Conservation (phyloP, 768 basidiomycete species). For the Porphyrellus cyaneotinctus region DNA sequence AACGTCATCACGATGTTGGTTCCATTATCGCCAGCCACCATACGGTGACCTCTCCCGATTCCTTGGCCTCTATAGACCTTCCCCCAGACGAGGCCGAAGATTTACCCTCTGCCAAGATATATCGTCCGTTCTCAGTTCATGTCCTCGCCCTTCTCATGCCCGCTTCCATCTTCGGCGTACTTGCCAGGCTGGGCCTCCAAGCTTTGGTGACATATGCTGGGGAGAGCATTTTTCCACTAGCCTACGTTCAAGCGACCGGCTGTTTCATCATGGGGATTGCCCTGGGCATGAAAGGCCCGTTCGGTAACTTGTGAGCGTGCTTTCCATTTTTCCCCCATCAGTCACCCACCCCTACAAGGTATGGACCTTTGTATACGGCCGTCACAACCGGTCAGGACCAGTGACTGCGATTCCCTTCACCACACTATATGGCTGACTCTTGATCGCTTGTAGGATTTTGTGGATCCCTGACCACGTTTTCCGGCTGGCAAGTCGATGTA, state of each 20-base stretch:
- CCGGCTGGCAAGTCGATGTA: conserved; percentile 87
- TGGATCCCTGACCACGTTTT: conserved; percentile 95
- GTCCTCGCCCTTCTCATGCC: conserved; percentile 73
- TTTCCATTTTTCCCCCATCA: conserved; percentile 1
- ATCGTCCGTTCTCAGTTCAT: conserved; percentile 55
- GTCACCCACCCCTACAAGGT: conserved; percentile 43
- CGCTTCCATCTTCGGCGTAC: conserved; percentile 78
- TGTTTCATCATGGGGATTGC: conserved; percentile 90
- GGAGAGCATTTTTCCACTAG: conserved; percentile 71
- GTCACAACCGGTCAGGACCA: conserved; percentile 68
- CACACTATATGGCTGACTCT: background rate
- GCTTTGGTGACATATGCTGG: conserved; percentile 75
- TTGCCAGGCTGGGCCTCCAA: conserved; percentile 74
- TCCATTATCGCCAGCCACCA: conserved; percentile 34
- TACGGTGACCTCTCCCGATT: conserved; percentile 31
- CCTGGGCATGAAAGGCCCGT: conserved; percentile 62
- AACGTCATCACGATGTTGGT: conserved; percentile 29
- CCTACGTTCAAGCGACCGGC: conserved; percentile 83
- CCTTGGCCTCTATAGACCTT: conserved; percentile 40
- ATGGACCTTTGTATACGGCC: conserved; percentile 84
- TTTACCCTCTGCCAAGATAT: conserved; percentile 35
- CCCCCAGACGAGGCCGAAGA: conserved; percentile 35
- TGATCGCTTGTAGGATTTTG: conserved; percentile 65
- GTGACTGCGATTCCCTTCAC: background rate
- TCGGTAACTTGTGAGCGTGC: conserved; percentile 66